A percentile compares a stretch with the other conserved stretches of the same genome.
Conservation (phyloP, 352 stramenopile species). For the Albugo candida region DNA sequence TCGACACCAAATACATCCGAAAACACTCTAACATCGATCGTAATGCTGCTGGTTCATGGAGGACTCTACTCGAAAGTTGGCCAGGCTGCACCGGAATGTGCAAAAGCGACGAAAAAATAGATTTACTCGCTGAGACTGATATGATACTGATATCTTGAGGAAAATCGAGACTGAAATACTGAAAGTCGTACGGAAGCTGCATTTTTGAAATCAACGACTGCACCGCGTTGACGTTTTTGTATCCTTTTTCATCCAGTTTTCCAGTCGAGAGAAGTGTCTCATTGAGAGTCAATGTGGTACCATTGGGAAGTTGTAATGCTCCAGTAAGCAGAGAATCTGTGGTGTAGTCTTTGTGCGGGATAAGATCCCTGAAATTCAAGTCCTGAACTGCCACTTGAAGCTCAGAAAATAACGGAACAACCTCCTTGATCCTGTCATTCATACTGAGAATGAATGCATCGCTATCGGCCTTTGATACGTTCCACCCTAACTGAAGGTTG, state of each 20-base stretch:
- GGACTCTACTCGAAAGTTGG: slow-evolving; percentile 15
- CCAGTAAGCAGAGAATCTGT: slow-evolving; percentile 30
- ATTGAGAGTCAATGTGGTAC: slow-evolving; percentile 41
- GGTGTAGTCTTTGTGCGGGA: slow-evolving; percentile 63
- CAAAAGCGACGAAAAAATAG: not conserved
- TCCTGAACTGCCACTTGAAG: slow-evolving; percentile 41
- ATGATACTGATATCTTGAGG: slow-evolving; percentile 49
- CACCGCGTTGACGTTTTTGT: slow-evolving; percentile 51
- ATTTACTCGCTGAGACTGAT: slow-evolving; percentile 44
- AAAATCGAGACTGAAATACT: slow-evolving; percentile 74
- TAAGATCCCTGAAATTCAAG: slow-evolving; percentile 37
- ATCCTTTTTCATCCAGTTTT: slow-evolving; percentile 42
- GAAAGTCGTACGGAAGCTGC: slow-evolving; percentile 66
- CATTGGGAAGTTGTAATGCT: slow-evolving; percentile 39
- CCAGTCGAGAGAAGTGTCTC: slow-evolving; percentile 42
- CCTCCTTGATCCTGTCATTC: slow-evolving; percentile 10
- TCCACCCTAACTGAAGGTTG: slow-evolving; percentile 22
- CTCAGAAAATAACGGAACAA: slow-evolving; percentile 32
- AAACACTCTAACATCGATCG: slow-evolving; percentile 38
- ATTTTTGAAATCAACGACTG: slow-evolving; percentile 57
- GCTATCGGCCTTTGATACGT: not conserved
- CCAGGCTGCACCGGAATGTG: not conserved
- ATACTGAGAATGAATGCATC: slow-evolving; percentile 12
- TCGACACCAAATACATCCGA: slow-evolving; percentile 35
- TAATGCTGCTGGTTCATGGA: slow-evolving; percentile 16